Evolutionary conservation across 1,139 yeast species (phyloP).

Genomic region (Blastobotrys capitulatus): DNA sequence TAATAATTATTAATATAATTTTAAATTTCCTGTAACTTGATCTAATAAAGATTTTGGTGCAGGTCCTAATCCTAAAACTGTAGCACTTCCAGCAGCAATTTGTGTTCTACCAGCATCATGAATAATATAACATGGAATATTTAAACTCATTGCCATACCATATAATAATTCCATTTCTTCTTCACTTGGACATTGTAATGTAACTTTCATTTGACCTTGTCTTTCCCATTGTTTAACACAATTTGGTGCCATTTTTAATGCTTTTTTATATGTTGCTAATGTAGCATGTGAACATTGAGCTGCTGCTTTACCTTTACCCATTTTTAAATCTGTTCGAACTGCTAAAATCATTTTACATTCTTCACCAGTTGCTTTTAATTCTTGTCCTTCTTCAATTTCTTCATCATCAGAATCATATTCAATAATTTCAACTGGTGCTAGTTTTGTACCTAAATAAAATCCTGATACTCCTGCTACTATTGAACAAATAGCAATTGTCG

Average conservation of each 20-base stretch:
- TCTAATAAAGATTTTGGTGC: slow-evolving; percentile 86
- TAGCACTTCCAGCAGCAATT: slow-evolving; percentile 89
- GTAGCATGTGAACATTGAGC: slow-evolving; percentile 99
- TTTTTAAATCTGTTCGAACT: slow-evolving; percentile 80
- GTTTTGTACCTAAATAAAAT: slow-evolving; percentile 16
- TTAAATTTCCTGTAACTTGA: slow-evolving; percentile 71
- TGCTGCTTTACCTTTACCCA: slow-evolving; percentile 95
- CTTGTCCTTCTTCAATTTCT: slow-evolving; percentile 10
- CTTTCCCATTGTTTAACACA: slow-evolving; percentile 67
- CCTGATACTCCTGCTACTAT: slow-evolving; percentile 18
- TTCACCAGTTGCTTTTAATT: slow-evolving; percentile 45
- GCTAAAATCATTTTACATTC: slow-evolving; percentile 86
- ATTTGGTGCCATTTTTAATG: slow-evolving; percentile 40
- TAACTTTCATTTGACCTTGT: slow-evolving; percentile 92
- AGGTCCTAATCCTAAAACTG: slow-evolving; percentile 93
- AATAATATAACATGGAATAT: slow-evolving; percentile 71
- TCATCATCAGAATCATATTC: slow-evolving; percentile 18
- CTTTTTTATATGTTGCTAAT: slow-evolving; percentile 73
- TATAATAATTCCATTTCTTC: slow-evolving; percentile 74
- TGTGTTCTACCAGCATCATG: slow-evolving; percentile 98
- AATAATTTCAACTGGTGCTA: not conserved
- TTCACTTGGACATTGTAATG: slow-evolving; percentile 66
- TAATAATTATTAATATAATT: slow-evolving; percentile 68
- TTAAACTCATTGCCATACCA: slow-evolving; percentile 75
- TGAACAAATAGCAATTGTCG: slow-evolving; percentile 3